Base-by-base conservation (phyloP, 202 grass and related monocot genomes). In the Panicum virgatum region DNA sequence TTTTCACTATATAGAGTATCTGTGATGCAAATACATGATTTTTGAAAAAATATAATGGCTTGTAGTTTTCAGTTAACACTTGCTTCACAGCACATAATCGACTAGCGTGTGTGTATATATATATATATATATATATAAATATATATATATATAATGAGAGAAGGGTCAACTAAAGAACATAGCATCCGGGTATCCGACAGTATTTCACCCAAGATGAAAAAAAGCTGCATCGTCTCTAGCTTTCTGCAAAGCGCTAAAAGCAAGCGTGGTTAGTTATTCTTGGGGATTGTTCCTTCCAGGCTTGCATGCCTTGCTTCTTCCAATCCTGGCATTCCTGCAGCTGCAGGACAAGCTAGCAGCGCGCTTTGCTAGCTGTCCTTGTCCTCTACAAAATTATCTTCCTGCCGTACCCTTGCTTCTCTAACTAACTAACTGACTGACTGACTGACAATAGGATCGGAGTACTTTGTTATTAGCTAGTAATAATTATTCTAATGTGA, bases 211-310 rank as follows among this genome's bases (percentile, higher is more conserved):
- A 45, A 73, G 78, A 87, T 66, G 75, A 80, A 83, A 89, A 67
- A 67, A 85, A 58, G 69, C 61, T 77, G 75, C 78, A 73, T 46
- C 42, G 6, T 27, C 79, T 53, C 61, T 27, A 71, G 81, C 70
- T 86, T 88, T 80, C 39, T 84, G 59, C 78, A 91, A 84, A 89
- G 89, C 72, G 66, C 61, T 77, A 72, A 86, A 87, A 71, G 86
- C 78, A 79, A 48, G 78, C 77, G 84, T 63, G 82, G 81, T 91
- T 90, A 82, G 89, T 91, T 91, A 88, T 88, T 72, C 76, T 89
- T 39, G 90, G 90, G 71, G 66, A 34, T 30, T 53, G 75, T 53
- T 83, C 68, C 62, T 66, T 77, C 85, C 69, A 84, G 40, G 62
- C 52, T 71, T 52, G 65, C 52, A 64, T 52, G 65, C 50, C 29